Evolutionary conservation across 768 basidiomycete species (phyloP).

Genomic region (Boletales sp.): DNA sequence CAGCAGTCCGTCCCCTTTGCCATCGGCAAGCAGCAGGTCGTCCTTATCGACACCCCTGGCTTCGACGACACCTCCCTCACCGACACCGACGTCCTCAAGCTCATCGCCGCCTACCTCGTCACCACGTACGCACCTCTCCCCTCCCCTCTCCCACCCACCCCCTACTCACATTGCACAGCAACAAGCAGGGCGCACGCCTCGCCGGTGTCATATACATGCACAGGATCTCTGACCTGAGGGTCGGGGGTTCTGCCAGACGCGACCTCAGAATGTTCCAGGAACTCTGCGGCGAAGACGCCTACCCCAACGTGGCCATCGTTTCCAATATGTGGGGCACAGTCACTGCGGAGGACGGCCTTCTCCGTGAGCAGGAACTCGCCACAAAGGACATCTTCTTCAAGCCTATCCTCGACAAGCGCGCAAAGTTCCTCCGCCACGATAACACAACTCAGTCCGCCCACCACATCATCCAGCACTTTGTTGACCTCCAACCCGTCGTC

Average conservation of each 20-base stretch:
- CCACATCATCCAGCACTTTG: conserved; percentile 40
- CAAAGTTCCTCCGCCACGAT: conserved; percentile 41
- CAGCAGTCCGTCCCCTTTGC: conserved; percentile 27
- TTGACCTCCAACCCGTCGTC: conserved; percentile 38
- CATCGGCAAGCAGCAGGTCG: conserved; percentile 35
- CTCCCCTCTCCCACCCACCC: neutral
- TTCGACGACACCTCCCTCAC: conserved; percentile 53
- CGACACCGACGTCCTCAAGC: conserved; percentile 48
- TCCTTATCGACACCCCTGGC: conserved; percentile 59
- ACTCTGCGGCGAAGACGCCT: conserved; percentile 50
- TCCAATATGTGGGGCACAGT: conserved; percentile 54
- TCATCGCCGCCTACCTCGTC: conserved; percentile 43
- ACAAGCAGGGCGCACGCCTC: conserved; percentile 35
- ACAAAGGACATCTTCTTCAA: conserved; percentile 45
- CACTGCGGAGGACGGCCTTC: conserved; percentile 31
- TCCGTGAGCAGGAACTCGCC: conserved; percentile 45
- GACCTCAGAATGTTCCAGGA: conserved; percentile 51
- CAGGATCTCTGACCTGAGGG: conserved; percentile 46
- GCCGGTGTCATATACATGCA: conserved; percentile 53
- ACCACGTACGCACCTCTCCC: conserved; percentile 22
- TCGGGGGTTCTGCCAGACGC: conserved; percentile 45
- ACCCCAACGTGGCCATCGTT: conserved; percentile 47
- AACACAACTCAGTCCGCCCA: conserved; percentile 43
- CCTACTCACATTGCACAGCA: conserved; percentile 23
- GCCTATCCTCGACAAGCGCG: conserved; percentile 44